A percentile compares a stretch with the other conserved stretches of the same genome.
These are phyloP conservation scores for Centrapalus pauciflorus DNA, from an alignment of 129 eudicot genomes.

Conservation along the genomic window DNA sequence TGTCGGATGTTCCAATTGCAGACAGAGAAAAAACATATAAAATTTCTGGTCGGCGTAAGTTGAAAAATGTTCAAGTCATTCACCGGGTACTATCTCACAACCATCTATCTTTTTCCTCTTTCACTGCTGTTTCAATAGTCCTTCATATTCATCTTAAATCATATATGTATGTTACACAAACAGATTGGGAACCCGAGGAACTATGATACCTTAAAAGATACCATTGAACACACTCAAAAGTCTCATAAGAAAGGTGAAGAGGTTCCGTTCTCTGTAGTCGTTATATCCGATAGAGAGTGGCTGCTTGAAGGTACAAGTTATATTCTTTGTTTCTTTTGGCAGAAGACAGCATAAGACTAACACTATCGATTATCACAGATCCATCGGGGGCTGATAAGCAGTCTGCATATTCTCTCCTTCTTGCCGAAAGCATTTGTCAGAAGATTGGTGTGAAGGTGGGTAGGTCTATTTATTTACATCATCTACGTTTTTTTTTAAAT, in stretches of 20 bases:
- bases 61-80: constrained; percentile 59
- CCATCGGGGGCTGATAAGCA: constrained; percentile 86
- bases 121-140: not conserved
- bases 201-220: constrained; percentile 56
- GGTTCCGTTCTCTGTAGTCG: constrained; percentile 75
- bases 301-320: constrained; percentile 64
- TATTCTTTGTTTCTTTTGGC: constrained; percentile 1
- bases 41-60: constrained; percentile 57
- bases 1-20: constrained; percentile 80
- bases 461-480: not conserved
- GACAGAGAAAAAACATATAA: constrained; percentile 55
- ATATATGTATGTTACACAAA: not conserved
- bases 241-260: constrained; percentile 52
- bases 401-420: constrained; percentile 89
- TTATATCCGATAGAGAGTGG: constrained; percentile 79
- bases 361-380: constrained; percentile 43
- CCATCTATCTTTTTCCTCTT: not conserved
- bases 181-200: constrained; percentile 86
- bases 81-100: constrained; percentile 54
- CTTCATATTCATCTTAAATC: not conserved
- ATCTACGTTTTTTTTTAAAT: not conserved
- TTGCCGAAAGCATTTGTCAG: constrained; percentile 82
- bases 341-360: not conserved
- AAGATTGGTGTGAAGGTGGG: constrained; percentile 86
- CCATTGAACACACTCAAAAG: constrained; percentile 53